Evolutionary conservation across 441 rosid genomes (phyloP), one percentile per base, ranked within the genome.

Genomic region (Jatropha multifida): DNA sequence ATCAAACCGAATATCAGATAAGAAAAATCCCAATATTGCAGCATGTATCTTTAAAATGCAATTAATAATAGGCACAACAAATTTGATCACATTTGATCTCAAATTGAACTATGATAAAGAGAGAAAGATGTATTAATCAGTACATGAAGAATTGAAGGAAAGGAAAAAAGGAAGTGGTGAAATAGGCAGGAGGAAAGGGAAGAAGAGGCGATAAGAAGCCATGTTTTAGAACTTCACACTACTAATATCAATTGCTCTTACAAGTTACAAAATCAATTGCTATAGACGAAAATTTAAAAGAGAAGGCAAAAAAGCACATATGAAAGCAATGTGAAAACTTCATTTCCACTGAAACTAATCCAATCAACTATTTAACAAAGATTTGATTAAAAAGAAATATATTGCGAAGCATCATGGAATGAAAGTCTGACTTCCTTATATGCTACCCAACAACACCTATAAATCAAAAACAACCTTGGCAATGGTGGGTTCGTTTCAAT

Each of bases 1-100:
- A 85, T 74, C 77, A 60, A 74, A 65, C 15, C 11, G 26, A 71
- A 2, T 49, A 20, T 60, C 18, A 56, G 52, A 27, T 65, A 13
- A 58, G 1, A 69, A 54, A 15, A 37, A 32, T 13, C 44, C 40
- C 51, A 7, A 9, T 59, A 54, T 17, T 2, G 6, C 11, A 26
- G 15, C 3, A 51, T 14, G 6, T 54, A 26, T 27, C 3, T 2
- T 32, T 48, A 49, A 32, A 32, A 32, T 48, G 55, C 38, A 9
- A 10, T 4, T 59, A 26, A 32, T 13, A 51, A 14, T 51, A 6
- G 10, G 10, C 27, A 23, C 14, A 20, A 59, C 20, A 37, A 13
- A 23, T 20, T 23, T 10, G 63, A 59, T 59, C 63, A 20, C 37
- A 23, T 32, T 42, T 42, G 46, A 42, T 42, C 46, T 42, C 9